A percentile compares a stretch with the other conserved stretches of the same genome.
Conservation (phyloP, 2,329 filamentous ascomycete species). For the Sclerotinia nivalis region DNA sequence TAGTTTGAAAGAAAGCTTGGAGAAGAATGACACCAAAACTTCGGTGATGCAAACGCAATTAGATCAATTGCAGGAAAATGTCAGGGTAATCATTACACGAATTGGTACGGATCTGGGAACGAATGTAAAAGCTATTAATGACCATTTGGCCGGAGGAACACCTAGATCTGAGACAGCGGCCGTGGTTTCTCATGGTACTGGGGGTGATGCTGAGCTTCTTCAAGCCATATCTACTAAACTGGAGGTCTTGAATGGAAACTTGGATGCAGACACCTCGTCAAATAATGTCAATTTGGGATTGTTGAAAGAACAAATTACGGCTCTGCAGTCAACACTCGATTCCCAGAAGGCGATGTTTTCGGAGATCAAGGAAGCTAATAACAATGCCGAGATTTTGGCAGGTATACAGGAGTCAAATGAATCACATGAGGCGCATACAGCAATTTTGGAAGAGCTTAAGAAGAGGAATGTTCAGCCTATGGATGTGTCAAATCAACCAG, state of each 20-base stretch:
- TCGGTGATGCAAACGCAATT: conserved; percentile 39
- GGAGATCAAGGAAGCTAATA: conserved; percentile 31
- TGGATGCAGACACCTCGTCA: conserved; percentile 29
- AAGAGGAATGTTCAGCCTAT: not conserved
- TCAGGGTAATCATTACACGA: conserved; percentile 33
- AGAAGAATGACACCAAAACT: conserved; percentile 34
- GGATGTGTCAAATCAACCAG: not conserved
- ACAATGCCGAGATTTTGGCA: conserved; percentile 32
- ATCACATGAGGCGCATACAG: conserved; percentile 33
- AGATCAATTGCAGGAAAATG: conserved; percentile 39
- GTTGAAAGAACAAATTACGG: conserved; percentile 31
- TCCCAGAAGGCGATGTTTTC: conserved; percentile 28
- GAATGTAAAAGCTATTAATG: conserved; percentile 33
- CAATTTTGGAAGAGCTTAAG: conserved; percentile 29
- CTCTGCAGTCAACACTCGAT: conserved; percentile 31
- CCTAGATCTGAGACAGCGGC: not conserved
- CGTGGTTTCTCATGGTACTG: conserved; percentile 20
- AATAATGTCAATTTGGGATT: conserved; percentile 27
- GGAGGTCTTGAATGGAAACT: conserved; percentile 29
- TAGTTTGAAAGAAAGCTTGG: conserved; percentile 30
- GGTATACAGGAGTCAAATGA: conserved; percentile 37
- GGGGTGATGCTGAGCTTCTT: conserved; percentile 29
- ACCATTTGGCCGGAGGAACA: conserved; percentile 23
- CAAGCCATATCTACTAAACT: conserved; percentile 32
- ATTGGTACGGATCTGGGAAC: conserved; percentile 34